These are phyloP conservation scores for Calophaca sinica DNA, from an alignment of 306 rosid species.

Conservation along the genomic window DNA sequence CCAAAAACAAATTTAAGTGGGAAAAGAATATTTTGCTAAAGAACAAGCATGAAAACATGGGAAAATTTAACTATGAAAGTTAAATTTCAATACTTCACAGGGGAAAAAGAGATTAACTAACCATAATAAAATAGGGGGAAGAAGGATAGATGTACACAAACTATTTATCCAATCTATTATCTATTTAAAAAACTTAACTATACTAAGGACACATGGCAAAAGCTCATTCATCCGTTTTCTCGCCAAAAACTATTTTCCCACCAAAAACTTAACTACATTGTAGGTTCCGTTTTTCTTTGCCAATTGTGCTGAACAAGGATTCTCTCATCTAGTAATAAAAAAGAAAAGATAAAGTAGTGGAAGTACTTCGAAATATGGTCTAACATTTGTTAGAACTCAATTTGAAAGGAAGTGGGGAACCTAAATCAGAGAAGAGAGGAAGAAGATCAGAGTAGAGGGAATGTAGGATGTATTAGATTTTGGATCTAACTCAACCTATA, in stretches of 20 bases:
- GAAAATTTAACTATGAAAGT: not conserved
- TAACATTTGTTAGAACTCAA: not conserved
- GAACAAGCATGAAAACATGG: not conserved
- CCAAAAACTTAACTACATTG: no score
- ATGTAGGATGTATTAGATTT: no score
- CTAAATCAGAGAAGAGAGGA: not conserved
- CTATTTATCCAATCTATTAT: not conserved
- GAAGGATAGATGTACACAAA: not conserved
- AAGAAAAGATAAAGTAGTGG: not conserved
- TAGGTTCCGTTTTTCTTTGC: no score
- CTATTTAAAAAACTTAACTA: no score
- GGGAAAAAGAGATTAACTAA: not conserved
- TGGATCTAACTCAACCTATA: no score
- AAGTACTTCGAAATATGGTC: not conserved
- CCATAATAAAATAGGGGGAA: not conserved
- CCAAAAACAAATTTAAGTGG: not conserved
- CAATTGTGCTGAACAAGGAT: no score
- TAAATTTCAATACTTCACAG: conserved; percentile 5
- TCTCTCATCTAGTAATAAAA: not conserved
- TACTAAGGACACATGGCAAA: no score
- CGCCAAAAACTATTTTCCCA: no score
- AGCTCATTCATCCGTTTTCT: no score
- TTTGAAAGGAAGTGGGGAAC: not conserved
- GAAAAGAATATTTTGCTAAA: not conserved
- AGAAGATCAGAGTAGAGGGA: no score